phyloP scores from a whole-genome alignment of 2,329 filamentous ascomycete species.

The Thermochaetoides dissita region DNA sequence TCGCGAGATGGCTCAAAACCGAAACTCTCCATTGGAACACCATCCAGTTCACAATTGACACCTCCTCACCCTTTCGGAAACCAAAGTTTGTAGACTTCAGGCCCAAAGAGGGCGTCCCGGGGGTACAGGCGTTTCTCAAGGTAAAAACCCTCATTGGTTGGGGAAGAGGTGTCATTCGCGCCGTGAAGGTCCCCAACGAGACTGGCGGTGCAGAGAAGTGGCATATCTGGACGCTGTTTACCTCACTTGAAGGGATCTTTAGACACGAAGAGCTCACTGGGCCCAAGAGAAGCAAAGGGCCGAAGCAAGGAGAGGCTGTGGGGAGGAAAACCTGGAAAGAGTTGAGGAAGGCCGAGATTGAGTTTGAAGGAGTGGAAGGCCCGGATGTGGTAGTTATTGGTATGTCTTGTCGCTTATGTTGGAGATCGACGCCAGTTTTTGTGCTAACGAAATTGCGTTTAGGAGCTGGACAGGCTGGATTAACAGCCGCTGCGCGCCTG shows the following conservation, averaged over 20 bases:
- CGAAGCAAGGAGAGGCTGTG: slow-evolving; percentile 29
- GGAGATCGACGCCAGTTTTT: background rate
- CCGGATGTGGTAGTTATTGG: slow-evolving; percentile 45
- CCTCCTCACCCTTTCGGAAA: slow-evolving; percentile 24
- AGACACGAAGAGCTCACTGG: slow-evolving; percentile 29
- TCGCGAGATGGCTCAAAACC: slow-evolving; percentile 21
- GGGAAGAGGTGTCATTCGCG: slow-evolving; percentile 35
- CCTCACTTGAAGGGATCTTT: slow-evolving; percentile 30
- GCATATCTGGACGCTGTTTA: slow-evolving; percentile 45
- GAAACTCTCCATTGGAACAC: background rate
- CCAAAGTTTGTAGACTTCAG: slow-evolving; percentile 30
- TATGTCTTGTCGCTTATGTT: slow-evolving; percentile 12
- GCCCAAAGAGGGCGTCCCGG: slow-evolving; percentile 27
- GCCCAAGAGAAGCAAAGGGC: slow-evolving; percentile 31
- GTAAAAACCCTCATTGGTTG: slow-evolving; percentile 31
- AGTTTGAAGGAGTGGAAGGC: slow-evolving; percentile 29
- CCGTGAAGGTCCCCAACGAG: slow-evolving; percentile 24
- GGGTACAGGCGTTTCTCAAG: slow-evolving; percentile 35
- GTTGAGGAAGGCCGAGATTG: slow-evolving; percentile 29
- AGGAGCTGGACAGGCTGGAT: slow-evolving; percentile 42
- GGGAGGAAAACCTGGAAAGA: slow-evolving; percentile 40
- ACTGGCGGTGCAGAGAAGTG: slow-evolving; percentile 19
- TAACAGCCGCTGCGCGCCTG: slow-evolving; percentile 37
- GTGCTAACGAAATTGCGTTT: slow-evolving; percentile 1
- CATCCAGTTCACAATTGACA: slow-evolving; percentile 19